phyloP scores from a whole-genome alignment of 306 rosid species.

The Gynostemma pentaphyllum region DNA sequence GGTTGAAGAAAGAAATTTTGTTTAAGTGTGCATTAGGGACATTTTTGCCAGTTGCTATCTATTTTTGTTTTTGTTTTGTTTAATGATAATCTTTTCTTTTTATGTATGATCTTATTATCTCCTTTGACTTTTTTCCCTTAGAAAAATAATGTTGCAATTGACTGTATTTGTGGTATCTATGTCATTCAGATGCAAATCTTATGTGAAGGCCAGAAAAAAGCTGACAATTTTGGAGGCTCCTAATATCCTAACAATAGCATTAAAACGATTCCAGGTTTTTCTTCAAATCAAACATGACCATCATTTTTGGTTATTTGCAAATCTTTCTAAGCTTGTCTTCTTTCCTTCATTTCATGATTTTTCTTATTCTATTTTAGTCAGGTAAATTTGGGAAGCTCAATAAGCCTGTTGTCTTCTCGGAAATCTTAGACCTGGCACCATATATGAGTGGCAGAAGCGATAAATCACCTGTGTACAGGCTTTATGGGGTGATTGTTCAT shows the following conservation, averaged over 20 bases:
- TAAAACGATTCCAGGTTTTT: conserved; percentile 89
- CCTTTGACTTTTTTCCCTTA: not conserved
- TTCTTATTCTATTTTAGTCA: conserved; percentile 38
- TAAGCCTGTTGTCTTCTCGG: conserved; percentile 77
- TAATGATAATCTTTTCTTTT: not conserved
- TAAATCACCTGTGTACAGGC: conserved; percentile 69
- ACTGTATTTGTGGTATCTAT: not conserved
- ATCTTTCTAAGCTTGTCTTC: not conserved
- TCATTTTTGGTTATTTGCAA: not conserved
- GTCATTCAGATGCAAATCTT: conserved; percentile 77
- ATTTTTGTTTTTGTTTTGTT: not conserved
- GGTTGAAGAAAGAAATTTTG: conserved; percentile 30
- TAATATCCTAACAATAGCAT: conserved; percentile 87
- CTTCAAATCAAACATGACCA: not conserved
- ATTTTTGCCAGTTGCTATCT: not conserved
- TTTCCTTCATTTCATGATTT: not conserved
- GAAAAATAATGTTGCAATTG: no score
- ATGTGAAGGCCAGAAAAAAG: conserved; percentile 93
- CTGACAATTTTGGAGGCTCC: conserved; percentile 85
- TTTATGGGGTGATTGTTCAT: conserved; percentile 88
- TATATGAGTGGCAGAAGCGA: conserved; percentile 85
- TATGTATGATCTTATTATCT: not conserved
- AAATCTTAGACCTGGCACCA: conserved; percentile 78
- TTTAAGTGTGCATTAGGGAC: conserved; percentile 8
- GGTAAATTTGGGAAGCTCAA: conserved; percentile 98